Conservation (phyloP, 2,329 filamentous ascomycete genomes). For the Alternaria sp. region DNA sequence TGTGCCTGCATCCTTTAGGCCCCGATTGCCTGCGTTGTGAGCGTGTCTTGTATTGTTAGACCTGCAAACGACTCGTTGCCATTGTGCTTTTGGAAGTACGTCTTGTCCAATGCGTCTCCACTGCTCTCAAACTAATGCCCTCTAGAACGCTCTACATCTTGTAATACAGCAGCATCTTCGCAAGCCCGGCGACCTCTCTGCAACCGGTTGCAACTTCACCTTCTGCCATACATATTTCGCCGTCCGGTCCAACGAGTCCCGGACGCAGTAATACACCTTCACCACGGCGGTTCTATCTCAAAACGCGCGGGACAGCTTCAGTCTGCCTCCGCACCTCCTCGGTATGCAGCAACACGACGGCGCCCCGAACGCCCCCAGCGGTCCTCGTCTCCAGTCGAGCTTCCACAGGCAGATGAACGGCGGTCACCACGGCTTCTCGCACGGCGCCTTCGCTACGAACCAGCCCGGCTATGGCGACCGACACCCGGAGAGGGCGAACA, state of each 20-base stretch:
- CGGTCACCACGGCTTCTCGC: constrained; percentile 87
- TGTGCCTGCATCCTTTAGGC: background rate
- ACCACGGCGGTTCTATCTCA: constrained; percentile 84
- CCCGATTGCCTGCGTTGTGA: constrained; percentile 15
- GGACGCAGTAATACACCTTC: constrained; percentile 66
- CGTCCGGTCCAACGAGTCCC: constrained; percentile 52
- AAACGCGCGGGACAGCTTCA: constrained; percentile 79
- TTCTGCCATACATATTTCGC: constrained; percentile 47
- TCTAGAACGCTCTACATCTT: constrained; percentile 35
- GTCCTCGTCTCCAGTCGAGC: constrained; percentile 64
- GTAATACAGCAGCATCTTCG: constrained; percentile 41
- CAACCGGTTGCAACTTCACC: constrained; percentile 38
- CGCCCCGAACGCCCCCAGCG: constrained; percentile 64
- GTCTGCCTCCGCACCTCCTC: constrained; percentile 82
- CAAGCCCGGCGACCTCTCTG: constrained; percentile 27
- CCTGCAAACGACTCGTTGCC: constrained; percentile 26
- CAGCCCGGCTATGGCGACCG: constrained; percentile 81
- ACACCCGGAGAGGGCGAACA: constrained; percentile 82
- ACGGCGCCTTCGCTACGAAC: constrained; percentile 90
- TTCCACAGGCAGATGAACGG: constrained; percentile 72
- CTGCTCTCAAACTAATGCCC: constrained; percentile 11
- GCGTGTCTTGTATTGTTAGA: constrained; percentile 20
- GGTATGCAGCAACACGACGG: constrained; percentile 88
- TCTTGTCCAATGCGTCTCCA: background rate
- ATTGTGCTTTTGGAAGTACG: constrained; percentile 26